Base-by-base conservation (phyloP, 148 eudicot genomes). In the Rhododendron simsii region DNA sequence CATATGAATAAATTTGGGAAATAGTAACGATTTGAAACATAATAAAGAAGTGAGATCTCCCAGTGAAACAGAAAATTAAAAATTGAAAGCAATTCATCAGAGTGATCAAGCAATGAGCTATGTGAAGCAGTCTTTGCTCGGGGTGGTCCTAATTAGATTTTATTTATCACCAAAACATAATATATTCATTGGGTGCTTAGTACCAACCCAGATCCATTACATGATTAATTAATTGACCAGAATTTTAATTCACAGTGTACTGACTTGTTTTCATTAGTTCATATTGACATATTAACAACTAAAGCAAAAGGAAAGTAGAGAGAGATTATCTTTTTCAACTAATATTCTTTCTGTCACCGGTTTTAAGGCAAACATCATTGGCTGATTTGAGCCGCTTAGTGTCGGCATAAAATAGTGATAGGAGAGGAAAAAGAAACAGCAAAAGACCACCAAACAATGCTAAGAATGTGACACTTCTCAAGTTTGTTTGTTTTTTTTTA, bases 121-220 rank as follows among this genome's bases (percentile, higher is more conserved):
- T 26, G 14, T 53, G 69, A 37, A 15, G 35, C 14, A 23, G 57
- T 35, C 0, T 26, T 67, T 15, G 26, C 39, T 55, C 1, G 3
- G 45, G 10, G 86, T 30, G 30, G 80, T 84, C 65, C 65, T 84
- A 28, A 74, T 37, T 12, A 35, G 78, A 53, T 74, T 51, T 57
- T 37, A 33, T 73, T 30, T 84, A 84, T 28, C 11, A 16, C 8
- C 18, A 51, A 50, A 50, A 39, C 15, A 78, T 37, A 14, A 65
- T 14, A 37, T 11, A 16, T 45, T 21, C 2, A 14, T 3, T 26
- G 26, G 50, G 67, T 81, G 87, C 84, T 81, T 71, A 67, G 74
- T 67, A 47, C 51, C 55, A 26, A 53, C 73, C 14, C 50, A 67
- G 69, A 67, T 33, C 79, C 84, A 80, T 61, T 86, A 80, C 67